phyloP scores from a whole-genome alignment of 2,329 filamentous ascomycete species.

The Epichloe hybrida region DNA sequence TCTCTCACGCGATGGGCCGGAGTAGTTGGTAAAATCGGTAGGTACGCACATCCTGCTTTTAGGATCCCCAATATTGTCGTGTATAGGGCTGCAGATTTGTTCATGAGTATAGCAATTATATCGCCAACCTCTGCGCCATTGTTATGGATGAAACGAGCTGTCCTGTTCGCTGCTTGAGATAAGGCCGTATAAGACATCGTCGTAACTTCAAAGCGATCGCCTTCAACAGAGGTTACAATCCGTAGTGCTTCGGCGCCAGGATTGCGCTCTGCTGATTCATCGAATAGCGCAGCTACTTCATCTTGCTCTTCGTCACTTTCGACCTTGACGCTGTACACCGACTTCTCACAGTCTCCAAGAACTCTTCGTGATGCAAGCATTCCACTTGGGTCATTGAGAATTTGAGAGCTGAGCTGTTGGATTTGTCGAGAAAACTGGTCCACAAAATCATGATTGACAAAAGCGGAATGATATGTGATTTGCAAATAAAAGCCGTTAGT shows the following conservation, averaged over 20 bases:
- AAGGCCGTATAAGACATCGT: slow-evolving; percentile 50
- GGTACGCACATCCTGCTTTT: slow-evolving; percentile 64
- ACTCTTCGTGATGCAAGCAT: slow-evolving; percentile 7
- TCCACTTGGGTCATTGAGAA: slow-evolving; percentile 14
- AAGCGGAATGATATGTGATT: slow-evolving; percentile 32
- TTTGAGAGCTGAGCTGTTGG: slow-evolving; percentile 35
- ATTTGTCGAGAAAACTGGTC: slow-evolving; percentile 43
- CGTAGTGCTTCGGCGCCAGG: slow-evolving; percentile 48
- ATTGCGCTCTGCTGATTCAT: slow-evolving; percentile 31
- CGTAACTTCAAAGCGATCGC: slow-evolving; percentile 16
- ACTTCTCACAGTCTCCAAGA: slow-evolving; percentile 24
- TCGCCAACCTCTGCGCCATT: slow-evolving; percentile 35
- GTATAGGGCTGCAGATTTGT: slow-evolving; percentile 64
- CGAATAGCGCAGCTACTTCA: slow-evolving; percentile 23
- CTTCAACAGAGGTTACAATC: slow-evolving; percentile 35
- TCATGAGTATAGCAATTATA: slow-evolving; percentile 60
- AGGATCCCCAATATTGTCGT: slow-evolving; percentile 58
- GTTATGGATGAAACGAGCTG: slow-evolving; percentile 41
- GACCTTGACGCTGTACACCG: slow-evolving; percentile 32
- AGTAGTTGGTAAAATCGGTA: slow-evolving; percentile 65
- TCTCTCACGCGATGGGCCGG: slow-evolving; percentile 45
- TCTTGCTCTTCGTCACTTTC: slow-evolving; percentile 5
- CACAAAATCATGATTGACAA: slow-evolving; percentile 42
- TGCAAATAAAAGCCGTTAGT: slow-evolving; percentile 27
- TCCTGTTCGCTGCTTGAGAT: slow-evolving; percentile 47